phyloP scores from a whole-genome alignment of 768 basidiomycete genomes.

The Daedaleopsis nitida region DNA sequence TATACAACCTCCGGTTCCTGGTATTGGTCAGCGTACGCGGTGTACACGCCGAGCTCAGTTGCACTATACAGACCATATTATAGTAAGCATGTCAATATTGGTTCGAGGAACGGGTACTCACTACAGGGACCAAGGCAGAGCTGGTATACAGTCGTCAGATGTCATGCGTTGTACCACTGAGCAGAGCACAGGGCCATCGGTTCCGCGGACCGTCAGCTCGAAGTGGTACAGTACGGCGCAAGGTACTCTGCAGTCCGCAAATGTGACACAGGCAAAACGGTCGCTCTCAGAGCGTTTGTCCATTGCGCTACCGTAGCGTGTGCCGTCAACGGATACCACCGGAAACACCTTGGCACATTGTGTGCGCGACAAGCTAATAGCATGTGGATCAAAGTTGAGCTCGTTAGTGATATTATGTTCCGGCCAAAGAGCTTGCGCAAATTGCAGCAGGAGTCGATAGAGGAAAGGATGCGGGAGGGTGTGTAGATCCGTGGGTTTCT shows the following conservation, averaged over 20 bases:
- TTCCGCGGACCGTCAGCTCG: neutral
- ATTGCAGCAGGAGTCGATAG: too few species aligned
- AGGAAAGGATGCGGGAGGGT: too few species aligned
- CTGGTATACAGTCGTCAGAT: neutral
- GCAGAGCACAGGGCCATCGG: neutral
- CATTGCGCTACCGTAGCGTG: neutral
- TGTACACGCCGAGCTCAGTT: neutral
- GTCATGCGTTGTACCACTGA: neutral
- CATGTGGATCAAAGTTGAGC: too few species aligned
- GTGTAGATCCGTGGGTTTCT: too few species aligned
- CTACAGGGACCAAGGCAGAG: neutral
- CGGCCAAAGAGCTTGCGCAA: too few species aligned
- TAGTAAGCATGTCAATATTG: too few species aligned
- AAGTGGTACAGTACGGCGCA: neutral
- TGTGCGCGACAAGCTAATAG: too few species aligned
- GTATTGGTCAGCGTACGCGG: neutral
- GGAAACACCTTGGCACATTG: too few species aligned
- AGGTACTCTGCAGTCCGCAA: neutral
- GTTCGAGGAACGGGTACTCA: neutral
- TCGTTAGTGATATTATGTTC: too few species aligned
- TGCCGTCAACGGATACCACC: too few species aligned
- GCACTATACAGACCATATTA: neutral
- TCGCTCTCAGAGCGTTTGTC: neutral
- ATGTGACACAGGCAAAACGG: neutral
- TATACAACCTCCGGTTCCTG: neutral